phyloP scores from a whole-genome alignment of 2,329 filamentous ascomycete genomes.

The Tolypocladium amazonense region DNA sequence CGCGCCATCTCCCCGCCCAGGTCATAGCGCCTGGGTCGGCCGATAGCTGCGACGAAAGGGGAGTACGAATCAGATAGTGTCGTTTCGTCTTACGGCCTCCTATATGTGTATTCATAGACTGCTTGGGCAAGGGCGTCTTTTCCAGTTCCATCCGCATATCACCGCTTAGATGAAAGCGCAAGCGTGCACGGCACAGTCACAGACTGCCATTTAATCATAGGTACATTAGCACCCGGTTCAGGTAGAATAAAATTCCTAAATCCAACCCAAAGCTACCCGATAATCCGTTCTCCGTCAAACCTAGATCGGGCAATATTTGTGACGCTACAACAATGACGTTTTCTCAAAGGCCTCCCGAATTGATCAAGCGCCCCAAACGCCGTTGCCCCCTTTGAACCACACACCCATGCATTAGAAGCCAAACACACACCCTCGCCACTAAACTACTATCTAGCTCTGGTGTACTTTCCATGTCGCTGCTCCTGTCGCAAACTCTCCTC shows the following conservation, averaged over 20 bases:
- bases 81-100: not conserved
- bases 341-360: not conserved
- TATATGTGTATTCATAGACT: not conserved
- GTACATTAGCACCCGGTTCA: not conserved
- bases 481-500: slow-evolving; percentile 72
- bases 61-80: not conserved
- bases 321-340: not conserved
- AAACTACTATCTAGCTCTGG: slow-evolving; percentile 25
- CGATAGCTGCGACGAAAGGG: not conserved
- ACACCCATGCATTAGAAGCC: not conserved
- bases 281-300: not conserved
- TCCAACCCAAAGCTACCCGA: not conserved
- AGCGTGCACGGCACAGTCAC: slow-evolving; percentile 41
- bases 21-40: slow-evolving; percentile 1
- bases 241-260: not conserved
- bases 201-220: not conserved
- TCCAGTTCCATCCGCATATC: not conserved
- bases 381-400: not conserved
- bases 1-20: slow-evolving; percentile 8
- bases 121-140: not conserved
- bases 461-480: slow-evolving; percentile 56
- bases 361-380: not conserved
- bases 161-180: slow-evolving; percentile 19
- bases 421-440: not conserved
- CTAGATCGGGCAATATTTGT: not conserved